A percentile compares a stretch with the other conserved stretches of the same genome.
phyloP scores from a whole-genome alignment of 176 grass and related monocot species.

The Eremochloa ophiuroides region DNA sequence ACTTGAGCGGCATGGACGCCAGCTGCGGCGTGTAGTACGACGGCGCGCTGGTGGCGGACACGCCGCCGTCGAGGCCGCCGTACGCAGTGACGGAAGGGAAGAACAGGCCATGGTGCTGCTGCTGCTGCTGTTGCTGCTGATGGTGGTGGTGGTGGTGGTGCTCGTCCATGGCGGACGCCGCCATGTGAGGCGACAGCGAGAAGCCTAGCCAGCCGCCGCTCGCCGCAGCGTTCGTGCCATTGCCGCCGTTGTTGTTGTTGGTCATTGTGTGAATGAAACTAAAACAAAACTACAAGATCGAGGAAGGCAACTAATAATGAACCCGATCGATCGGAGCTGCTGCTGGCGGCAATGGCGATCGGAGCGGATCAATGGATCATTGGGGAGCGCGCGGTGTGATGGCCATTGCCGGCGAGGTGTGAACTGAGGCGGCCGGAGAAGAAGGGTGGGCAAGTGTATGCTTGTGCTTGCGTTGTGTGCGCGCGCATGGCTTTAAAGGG shows the following conservation, averaged over 20 bases:
- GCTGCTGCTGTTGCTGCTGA: slow-evolving; percentile 39
- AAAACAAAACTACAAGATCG: not conserved
- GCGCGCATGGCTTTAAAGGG: slow-evolving; percentile 68
- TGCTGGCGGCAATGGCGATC: not conserved
- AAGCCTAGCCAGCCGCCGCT: slow-evolving; percentile 79
- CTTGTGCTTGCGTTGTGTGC: not conserved
- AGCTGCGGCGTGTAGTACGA: slow-evolving; percentile 79
- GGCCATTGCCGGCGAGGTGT: slow-evolving; percentile 34
- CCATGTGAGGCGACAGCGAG: slow-evolving; percentile 87
- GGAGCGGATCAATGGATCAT: slow-evolving; percentile 37
- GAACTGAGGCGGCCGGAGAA: not conserved
- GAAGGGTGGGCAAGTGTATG: slow-evolving; percentile 23
- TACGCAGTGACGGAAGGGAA: slow-evolving; percentile 33
- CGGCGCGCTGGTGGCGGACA: slow-evolving; percentile 20
- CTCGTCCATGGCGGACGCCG: slow-evolving; percentile 47
- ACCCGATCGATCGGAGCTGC: not conserved
- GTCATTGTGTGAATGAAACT: slow-evolving; percentile 40
- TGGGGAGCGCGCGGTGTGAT: slow-evolving; percentile 26
- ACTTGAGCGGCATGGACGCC: slow-evolving; percentile 95
- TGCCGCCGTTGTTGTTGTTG: slow-evolving; percentile 34
- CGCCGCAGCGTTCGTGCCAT: slow-evolving; percentile 35
- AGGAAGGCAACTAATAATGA: too few relatives aligned
- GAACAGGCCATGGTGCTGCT: slow-evolving; percentile 39
- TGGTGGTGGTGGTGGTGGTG: slow-evolving; percentile 32
- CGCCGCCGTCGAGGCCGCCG: not conserved